These are phyloP conservation scores for Candida loeiensis DNA, from an alignment of 805 yeast species.

Conservation along the genomic window DNA sequence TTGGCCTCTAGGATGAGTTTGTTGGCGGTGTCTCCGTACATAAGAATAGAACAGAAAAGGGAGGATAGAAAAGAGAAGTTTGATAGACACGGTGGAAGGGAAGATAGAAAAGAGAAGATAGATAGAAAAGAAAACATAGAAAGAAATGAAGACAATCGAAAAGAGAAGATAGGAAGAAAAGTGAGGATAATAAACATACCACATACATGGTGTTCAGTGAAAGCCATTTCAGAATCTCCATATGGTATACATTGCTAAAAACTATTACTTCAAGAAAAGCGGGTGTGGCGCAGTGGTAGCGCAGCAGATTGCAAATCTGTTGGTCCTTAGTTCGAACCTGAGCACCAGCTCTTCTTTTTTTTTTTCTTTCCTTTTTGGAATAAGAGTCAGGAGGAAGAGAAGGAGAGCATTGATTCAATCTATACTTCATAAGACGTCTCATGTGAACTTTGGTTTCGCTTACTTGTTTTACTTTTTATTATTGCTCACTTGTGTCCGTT, in stretches of 20 bases:
- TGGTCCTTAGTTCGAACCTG: constrained; percentile 98
- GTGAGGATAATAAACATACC: too few species aligned
- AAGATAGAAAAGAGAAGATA: neutral
- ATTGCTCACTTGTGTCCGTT: neutral
- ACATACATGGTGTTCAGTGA: too few species aligned
- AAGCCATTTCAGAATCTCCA: too few species aligned
- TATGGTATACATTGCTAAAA: too few species aligned
- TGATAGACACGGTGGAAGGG: neutral
- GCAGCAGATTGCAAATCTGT: constrained; percentile 99
- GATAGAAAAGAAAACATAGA: neutral
- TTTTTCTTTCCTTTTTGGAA: too few species aligned
- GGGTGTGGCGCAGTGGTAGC: constrained; percentile 97
- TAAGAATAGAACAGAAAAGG: constrained; percentile 21
- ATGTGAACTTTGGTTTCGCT: too few species aligned
- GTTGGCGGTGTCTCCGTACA: constrained; percentile 88
- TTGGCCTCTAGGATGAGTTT: constrained; percentile 86
- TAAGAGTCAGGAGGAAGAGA: too few species aligned
- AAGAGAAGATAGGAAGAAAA: too few species aligned
- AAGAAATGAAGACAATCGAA: too few species aligned
- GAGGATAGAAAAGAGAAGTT: neutral
- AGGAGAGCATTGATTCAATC: too few species aligned
- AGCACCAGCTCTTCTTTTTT: constrained; percentile 65
- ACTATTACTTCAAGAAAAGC: constrained; percentile 26
- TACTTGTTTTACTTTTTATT: neutral
- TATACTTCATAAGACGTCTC: too few species aligned